Percentiles rank a stretch among this genome's conserved stretches.
phyloP scores from a whole-genome alignment of 2,329 filamentous ascomycete species.

The Talaromyces rugulosus region DNA sequence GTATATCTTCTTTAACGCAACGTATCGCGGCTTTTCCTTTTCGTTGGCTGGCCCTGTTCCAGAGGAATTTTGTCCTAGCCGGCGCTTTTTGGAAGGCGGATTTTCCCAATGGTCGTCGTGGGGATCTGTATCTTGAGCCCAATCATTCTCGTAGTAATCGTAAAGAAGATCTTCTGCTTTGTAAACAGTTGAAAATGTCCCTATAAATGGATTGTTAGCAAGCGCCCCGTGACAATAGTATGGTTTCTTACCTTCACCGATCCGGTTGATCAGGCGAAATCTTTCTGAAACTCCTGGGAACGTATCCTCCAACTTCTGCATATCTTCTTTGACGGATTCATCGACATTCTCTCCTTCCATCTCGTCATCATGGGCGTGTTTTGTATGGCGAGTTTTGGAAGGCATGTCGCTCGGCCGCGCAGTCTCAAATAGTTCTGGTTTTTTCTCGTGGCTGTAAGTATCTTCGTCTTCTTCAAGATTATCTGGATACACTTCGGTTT shows the following conservation, averaged over 20 bases:
- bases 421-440: neutral
- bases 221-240: neutral
- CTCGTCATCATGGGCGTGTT: constrained; percentile 24
- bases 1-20: constrained; percentile 99
- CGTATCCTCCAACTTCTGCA: constrained; percentile 73
- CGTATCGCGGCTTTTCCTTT: constrained; percentile 63
- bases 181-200: constrained; percentile 98
- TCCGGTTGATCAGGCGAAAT: constrained; percentile 90
- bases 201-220: constrained; percentile 42
- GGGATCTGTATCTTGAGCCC: constrained; percentile 68
- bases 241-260: constrained; percentile 72
- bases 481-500: neutral
- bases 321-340: constrained; percentile 70
- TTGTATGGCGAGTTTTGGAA: constrained; percentile 8
- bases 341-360: constrained; percentile 35
- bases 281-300: constrained; percentile 80
- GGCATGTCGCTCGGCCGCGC: neutral
- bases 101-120: constrained; percentile 62
- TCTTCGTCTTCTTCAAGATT: neutral
- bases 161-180: constrained; percentile 94
- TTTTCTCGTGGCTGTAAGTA: neutral
- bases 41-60: constrained; percentile 32
- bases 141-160: constrained; percentile 76
- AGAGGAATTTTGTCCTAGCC: constrained; percentile 36
- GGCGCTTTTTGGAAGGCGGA: constrained; percentile 59